These are phyloP conservation scores for Podila epigama DNA, from an alignment of 192 early-diverging fungal genomes.

Conservation along the genomic window DNA sequence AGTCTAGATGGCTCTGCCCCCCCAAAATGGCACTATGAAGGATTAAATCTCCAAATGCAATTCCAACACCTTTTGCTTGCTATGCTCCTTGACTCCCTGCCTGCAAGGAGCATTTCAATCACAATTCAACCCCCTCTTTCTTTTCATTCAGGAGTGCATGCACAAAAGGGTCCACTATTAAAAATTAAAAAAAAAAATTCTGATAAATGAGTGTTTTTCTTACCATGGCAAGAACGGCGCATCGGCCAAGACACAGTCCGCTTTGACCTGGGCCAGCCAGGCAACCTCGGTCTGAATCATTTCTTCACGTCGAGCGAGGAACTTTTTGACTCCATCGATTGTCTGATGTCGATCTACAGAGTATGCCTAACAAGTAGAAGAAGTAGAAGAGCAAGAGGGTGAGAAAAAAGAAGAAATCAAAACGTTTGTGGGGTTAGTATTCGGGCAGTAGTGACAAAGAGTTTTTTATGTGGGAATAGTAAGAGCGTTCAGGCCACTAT, in stretches of 20 bases:
- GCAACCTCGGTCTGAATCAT: constrained; percentile 52
- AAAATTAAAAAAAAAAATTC: no score
- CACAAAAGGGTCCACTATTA: neutral
- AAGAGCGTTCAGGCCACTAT: no score
- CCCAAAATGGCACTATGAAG: no score
- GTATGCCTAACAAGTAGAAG: constrained; percentile 46
- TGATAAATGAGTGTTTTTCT: constrained; percentile 2
- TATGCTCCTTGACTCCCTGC: no score
- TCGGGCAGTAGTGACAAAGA: no score
- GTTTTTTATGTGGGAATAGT: no score
- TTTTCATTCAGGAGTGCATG: neutral
- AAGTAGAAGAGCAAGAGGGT: neutral
- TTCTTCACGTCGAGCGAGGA: constrained; percentile 48
- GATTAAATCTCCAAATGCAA: no score
- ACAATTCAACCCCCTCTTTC: no score
- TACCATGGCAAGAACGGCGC: constrained; percentile 66
- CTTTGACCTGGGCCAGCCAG: constrained; percentile 59
- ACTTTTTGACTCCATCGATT: constrained; percentile 56
- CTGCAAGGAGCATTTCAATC: no score
- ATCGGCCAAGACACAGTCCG: constrained; percentile 64
- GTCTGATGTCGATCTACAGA: constrained; percentile 62
- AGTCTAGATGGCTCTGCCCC: no score
- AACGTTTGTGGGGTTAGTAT: no score
- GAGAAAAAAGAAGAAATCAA: neutral
- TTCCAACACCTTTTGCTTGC: no score